Conservation (phyloP, 2,329 filamentous ascomycete species). For the Phaeosphaeria sp. region DNA sequence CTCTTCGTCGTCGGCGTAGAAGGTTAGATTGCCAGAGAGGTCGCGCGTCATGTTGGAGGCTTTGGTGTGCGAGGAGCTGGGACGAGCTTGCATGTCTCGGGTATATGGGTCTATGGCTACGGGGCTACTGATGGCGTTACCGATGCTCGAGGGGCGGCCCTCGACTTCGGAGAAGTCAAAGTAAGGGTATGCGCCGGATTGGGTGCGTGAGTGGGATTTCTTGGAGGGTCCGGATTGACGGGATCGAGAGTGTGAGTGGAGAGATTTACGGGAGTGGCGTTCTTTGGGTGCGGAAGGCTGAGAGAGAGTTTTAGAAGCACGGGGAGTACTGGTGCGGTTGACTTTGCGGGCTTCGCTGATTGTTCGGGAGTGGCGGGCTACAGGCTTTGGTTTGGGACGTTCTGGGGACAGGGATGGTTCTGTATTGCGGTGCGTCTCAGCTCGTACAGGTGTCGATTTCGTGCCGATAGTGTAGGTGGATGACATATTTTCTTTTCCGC, state of each 20-base stretch:
- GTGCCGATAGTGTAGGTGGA: conserved; percentile 29
- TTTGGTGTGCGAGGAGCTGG: conserved; percentile 5
- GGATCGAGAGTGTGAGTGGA: conserved; percentile 30
- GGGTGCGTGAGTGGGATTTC: conserved; percentile 28
- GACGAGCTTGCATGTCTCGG: not conserved
- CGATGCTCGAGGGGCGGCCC: conserved; percentile 7
- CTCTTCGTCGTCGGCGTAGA: conserved; percentile 28
- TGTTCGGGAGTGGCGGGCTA: conserved; percentile 14
- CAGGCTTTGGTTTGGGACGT: conserved; percentile 18
- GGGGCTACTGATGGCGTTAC: conserved; percentile 9
- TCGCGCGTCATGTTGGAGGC: conserved; percentile 19
- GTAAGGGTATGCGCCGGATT: conserved; percentile 38
- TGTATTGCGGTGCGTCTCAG: conserved; percentile 1
- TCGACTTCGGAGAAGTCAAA: conserved; percentile 25
- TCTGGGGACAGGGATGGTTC: conserved; percentile 20
- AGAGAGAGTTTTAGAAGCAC: conserved; percentile 9
- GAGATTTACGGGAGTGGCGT: conserved; percentile 32
- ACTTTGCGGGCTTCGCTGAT: conserved; percentile 12
- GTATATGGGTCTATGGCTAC: conserved; percentile 2
- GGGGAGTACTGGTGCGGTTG: conserved; percentile 4
- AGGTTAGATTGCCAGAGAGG: conserved; percentile 25
- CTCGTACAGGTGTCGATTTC: conserved; percentile 6
- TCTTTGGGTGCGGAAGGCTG: conserved; percentile 20
- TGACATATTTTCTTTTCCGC: conserved; percentile 41
- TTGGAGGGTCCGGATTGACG: conserved; percentile 22